Evolutionary conservation across 2,329 filamentous ascomycete genomes (phyloP), one percentile per base, ranked within the genome.

Genomic region (Pezicula radicicola): DNA sequence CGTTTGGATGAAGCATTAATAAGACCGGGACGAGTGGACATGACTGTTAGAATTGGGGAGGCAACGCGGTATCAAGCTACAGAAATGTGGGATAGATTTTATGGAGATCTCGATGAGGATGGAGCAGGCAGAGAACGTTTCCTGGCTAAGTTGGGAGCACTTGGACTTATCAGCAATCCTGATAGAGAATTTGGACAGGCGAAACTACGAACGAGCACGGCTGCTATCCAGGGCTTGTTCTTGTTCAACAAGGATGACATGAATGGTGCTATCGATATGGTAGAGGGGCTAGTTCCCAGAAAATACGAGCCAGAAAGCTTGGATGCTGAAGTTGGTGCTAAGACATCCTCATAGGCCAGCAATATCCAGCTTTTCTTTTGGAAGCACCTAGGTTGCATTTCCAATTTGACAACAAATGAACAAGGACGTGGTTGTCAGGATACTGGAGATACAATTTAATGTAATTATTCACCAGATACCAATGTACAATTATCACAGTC

Each of bases 11-110:
- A 91, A 55, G 94, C 94, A 4, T 73, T 99, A 40, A 90, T 97
- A 45, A 81, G 94, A 21, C 94, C 94, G 0, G 94, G 94, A 1
- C 82, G 94, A 46, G 91, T 99, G 1, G 94, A 99, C 70, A 88
- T 97, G 87, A 94, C 90, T 60, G 81, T 96, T 3, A 83, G 90
- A 50, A 87, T 99, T 46, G 93, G 92, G 36, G 89, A 96, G 69
- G 91, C 93, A 30, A 93, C 89, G 3, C 79, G 84, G 53, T 88
- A 89, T 68, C 94, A 97, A 71, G 92, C 95, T 16, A 82, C 76
- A 13, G 79, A 87, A 69, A 88, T 99, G 73, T 99, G 93, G 91
- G 88, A 95, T 68, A 84, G 94, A 18, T 99, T 97, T 73, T 99
- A 97, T 65, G 88, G 88, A 4, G 89, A 95, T 33, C 75, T 90